Evolutionary conservation across 1,139 yeast genomes (phyloP).

Genomic region (Suhomyces wounanorum): DNA sequence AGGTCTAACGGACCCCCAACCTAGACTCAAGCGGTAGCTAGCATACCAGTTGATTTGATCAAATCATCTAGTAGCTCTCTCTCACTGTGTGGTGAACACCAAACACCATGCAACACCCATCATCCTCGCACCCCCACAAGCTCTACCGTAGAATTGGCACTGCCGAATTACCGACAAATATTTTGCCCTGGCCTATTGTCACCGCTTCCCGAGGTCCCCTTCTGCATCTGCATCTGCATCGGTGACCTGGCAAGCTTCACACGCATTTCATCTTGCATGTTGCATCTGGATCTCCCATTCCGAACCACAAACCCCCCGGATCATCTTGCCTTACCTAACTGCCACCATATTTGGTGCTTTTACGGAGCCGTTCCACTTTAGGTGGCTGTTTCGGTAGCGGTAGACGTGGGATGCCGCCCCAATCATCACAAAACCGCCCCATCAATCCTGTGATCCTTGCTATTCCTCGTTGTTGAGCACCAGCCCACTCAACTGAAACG

Average conservation of each 20-base stretch:
- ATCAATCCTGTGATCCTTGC: neutral
- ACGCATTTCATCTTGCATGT: neutral
- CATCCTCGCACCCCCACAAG: too few species aligned
- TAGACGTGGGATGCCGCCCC: neutral
- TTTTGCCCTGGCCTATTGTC: neutral
- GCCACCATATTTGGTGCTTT: neutral
- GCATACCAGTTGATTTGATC: too few species aligned
- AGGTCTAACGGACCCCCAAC: too few species aligned
- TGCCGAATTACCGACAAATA: too few species aligned
- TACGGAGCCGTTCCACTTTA: neutral
- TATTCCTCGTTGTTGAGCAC: neutral
- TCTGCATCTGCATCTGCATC: neutral
- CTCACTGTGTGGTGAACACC: too few species aligned
- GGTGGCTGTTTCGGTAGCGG: neutral
- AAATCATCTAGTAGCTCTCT: too few species aligned
- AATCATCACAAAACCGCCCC: neutral
- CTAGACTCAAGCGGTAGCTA: too few species aligned
- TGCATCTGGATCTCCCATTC: neutral
- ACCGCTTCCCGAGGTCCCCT: neutral
- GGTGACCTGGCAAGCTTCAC: neutral
- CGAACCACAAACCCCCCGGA: neutral
- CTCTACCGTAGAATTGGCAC: too few species aligned
- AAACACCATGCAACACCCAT: too few species aligned
- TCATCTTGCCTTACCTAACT: neutral
- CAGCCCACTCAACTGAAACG: neutral